These are phyloP conservation scores for Acanthamoeba healyi DNA, from an alignment of 208 protist genomes.

Conservation along the genomic window DNA sequence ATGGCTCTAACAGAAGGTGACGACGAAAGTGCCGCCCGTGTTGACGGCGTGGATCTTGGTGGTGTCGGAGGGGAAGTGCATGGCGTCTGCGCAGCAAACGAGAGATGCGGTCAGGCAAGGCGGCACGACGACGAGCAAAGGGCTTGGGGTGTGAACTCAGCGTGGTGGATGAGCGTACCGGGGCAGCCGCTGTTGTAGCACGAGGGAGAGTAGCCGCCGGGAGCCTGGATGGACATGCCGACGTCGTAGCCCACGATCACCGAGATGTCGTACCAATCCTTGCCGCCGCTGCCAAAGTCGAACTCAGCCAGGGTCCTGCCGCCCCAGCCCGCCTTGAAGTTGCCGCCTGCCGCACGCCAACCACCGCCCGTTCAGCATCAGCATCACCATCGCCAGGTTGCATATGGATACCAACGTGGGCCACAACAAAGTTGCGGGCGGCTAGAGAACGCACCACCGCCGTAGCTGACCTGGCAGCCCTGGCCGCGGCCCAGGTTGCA, in stretches of 20 bases:
- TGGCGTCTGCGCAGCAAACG: background rate
- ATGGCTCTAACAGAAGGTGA: background rate
- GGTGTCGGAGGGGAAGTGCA: background rate
- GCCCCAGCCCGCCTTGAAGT: conserved; percentile 9
- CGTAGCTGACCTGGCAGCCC: background rate
- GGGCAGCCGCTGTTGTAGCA: conserved; percentile 19
- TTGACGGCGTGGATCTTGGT: background rate
- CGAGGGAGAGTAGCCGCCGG: background rate
- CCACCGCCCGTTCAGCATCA: no score
- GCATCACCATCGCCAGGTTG: no score
- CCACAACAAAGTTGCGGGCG: no score
- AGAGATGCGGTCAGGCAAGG: background rate
- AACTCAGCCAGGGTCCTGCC: conserved; percentile 28
- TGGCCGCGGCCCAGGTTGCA: background rate
- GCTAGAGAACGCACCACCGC: background rate
- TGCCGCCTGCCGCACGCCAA: no score
- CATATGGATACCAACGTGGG: no score
- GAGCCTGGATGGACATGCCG: conserved; percentile 13
- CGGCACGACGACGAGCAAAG: background rate
- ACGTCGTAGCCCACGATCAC: conserved; percentile 17
- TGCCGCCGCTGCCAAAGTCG: background rate
- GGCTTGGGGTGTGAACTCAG: background rate
- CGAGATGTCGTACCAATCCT: conserved; percentile 41
- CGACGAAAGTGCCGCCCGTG: background rate
- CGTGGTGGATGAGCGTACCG: background rate